Conservation (phyloP, 1,284 basidiomycete species). For the Apiotrichum siamense region DNA sequence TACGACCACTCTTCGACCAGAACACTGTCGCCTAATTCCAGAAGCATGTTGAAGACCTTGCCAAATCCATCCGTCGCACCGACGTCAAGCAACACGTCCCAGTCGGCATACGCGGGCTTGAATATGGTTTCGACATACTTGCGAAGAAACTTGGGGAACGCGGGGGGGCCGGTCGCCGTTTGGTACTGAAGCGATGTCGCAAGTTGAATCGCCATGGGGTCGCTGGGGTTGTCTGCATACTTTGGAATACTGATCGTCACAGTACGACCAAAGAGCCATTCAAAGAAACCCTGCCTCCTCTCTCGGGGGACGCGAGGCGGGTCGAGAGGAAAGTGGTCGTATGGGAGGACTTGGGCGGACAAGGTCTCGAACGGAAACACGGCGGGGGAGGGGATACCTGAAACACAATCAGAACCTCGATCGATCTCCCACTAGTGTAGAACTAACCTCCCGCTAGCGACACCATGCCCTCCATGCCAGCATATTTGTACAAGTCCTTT, state of each 20-base stretch:
- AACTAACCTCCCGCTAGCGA: constrained; percentile 14
- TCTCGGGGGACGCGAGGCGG: constrained; percentile 50
- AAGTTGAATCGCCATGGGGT: constrained; percentile 54
- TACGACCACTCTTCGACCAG: constrained; percentile 57
- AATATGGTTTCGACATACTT: constrained; percentile 61
- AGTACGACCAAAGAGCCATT: constrained; percentile 56
- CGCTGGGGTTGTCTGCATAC: constrained; percentile 36
- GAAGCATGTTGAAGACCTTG: constrained; percentile 54
- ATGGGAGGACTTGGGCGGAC: constrained; percentile 35
- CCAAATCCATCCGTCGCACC: constrained; percentile 69
- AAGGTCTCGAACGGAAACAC: constrained; percentile 49
- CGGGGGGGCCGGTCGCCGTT: constrained; percentile 42
- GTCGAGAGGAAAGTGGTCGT: constrained; percentile 48
- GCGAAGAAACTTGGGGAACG: constrained; percentile 45
- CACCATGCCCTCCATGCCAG: constrained; percentile 30
- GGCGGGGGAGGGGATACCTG: constrained; percentile 46
- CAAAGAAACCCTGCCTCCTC: constrained; percentile 51
- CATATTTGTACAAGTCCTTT: constrained; percentile 52
- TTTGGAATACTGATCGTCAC: constrained; percentile 58
- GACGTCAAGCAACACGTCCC: constrained; percentile 57
- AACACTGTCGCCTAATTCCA: constrained; percentile 66
- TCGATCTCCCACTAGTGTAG: not conserved
- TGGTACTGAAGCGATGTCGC: constrained; percentile 67
- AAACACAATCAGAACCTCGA: not conserved
- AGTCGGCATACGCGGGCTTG: constrained; percentile 65